phyloP scores from a whole-genome alignment of 371 early-diverging fungal genomes.

The Sporodiniella umbellata region DNA sequence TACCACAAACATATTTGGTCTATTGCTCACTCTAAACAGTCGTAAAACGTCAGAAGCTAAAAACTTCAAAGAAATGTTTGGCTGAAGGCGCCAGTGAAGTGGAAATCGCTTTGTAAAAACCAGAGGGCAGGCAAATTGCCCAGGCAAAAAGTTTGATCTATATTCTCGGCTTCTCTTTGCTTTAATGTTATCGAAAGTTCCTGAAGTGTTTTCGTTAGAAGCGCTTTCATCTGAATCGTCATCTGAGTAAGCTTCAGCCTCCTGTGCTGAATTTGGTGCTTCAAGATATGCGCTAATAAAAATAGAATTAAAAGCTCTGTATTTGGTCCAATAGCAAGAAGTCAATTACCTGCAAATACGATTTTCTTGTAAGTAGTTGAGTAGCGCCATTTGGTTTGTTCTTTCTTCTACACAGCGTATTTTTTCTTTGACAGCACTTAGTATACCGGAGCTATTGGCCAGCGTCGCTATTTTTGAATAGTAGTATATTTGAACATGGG shows the following conservation, averaged over 20 bases:
- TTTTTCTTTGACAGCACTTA: slow-evolving; percentile 51
- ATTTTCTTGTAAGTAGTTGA: slow-evolving; percentile 64
- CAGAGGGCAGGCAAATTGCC: slow-evolving; percentile 72
- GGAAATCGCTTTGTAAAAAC: slow-evolving; percentile 65
- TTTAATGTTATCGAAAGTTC: not conserved
- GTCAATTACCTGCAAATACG: slow-evolving; percentile 69
- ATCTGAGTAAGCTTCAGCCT: slow-evolving; percentile 19
- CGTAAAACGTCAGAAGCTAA: slow-evolving; percentile 54
- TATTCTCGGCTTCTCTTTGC: not conserved
- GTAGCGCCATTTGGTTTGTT: slow-evolving; percentile 66
- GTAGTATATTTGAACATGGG: slow-evolving; percentile 60
- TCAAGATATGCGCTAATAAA: slow-evolving; percentile 64
- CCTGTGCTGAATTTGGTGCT: slow-evolving; percentile 29
- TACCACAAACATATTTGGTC: slow-evolving; percentile 72
- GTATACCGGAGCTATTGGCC: slow-evolving; percentile 39
- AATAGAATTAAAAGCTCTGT: not conserved
- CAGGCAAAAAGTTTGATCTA: slow-evolving; percentile 40
- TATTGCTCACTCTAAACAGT: slow-evolving; percentile 66
- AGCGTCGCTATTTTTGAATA: slow-evolving; percentile 60
- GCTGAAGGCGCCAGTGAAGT: slow-evolving; percentile 74
- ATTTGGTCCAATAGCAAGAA: not conserved
- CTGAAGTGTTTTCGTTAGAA: slow-evolving; percentile 20
- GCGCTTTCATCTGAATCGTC: slow-evolving; percentile 46
- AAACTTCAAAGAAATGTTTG: slow-evolving; percentile 62
- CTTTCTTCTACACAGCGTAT: slow-evolving; percentile 54